A percentile compares a stretch with the other conserved stretches of the same genome.
These are phyloP conservation scores for Orbilia blumenaviensis DNA, from an alignment of 2,329 filamentous ascomycete genomes.

Conservation along the genomic window DNA sequence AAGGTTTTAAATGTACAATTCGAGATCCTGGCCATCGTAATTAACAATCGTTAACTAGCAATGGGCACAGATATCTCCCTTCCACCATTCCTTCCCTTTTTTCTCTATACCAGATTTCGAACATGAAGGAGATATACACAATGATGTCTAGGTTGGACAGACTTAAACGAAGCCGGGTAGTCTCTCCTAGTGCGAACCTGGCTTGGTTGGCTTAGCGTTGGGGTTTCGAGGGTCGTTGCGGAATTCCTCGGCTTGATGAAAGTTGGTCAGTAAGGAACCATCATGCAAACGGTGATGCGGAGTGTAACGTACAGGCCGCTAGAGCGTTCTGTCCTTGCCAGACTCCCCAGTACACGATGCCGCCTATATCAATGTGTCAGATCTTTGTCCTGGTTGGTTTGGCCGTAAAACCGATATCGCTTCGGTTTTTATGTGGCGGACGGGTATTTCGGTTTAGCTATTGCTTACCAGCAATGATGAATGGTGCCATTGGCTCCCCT, in stretches of 20 bases:
- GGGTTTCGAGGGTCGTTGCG: slow-evolving; percentile 97
- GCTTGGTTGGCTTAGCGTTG: slow-evolving; percentile 60
- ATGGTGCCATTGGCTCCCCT: slow-evolving; percentile 92
- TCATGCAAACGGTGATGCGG: not conserved
- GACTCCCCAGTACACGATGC: slow-evolving; percentile 88
- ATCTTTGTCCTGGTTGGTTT: not conserved
- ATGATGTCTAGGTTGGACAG: not conserved
- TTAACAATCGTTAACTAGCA: not conserved
- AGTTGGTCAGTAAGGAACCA: slow-evolving; percentile 53
- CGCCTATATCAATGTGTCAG: slow-evolving; percentile 66
- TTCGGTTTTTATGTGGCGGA: not conserved
- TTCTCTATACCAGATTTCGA: slow-evolving; percentile 8
- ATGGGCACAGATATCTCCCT: slow-evolving; percentile 2
- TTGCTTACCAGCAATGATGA: slow-evolving; percentile 88
- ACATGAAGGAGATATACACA: slow-evolving; percentile 15
- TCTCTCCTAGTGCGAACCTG: slow-evolving; percentile 41
- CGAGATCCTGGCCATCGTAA: not conserved
- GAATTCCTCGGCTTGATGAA: slow-evolving; percentile 81
- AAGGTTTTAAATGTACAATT: slow-evolving; percentile 44
- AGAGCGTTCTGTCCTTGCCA: slow-evolving; percentile 82
- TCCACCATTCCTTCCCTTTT: not conserved
- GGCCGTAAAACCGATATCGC: not conserved
- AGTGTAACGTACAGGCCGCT: slow-evolving; percentile 76
- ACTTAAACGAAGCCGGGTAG: slow-evolving; percentile 16
- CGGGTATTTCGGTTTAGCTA: no score